Conservation (phyloP, 495 filamentous ascomycete species). For the Immersiella caudata region DNA sequence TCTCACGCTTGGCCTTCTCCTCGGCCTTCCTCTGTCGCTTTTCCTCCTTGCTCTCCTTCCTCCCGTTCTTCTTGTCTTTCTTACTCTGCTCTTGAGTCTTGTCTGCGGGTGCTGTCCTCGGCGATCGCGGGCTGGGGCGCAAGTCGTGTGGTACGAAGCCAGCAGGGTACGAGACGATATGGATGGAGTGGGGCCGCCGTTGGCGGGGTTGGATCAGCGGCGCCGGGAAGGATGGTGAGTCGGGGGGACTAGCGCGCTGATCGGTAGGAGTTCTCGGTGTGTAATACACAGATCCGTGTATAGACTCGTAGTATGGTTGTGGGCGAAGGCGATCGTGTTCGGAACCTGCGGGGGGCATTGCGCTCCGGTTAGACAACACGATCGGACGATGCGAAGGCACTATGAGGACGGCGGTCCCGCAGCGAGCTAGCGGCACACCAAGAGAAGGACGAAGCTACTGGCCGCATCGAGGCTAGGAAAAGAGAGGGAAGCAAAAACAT, state of each 20-base stretch:
- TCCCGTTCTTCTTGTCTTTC: constrained; percentile 32
- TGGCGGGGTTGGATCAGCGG: constrained; percentile 55
- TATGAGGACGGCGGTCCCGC: constrained; percentile 17
- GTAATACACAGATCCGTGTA: constrained; percentile 47
- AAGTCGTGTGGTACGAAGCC: constrained; percentile 55
- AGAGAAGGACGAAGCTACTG: constrained; percentile 11
- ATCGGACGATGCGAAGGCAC: neutral
- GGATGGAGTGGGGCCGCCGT: constrained; percentile 57
- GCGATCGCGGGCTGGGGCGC: constrained; percentile 35
- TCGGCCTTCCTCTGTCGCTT: constrained; percentile 31
- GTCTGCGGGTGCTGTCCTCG: constrained; percentile 22
- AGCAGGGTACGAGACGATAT: constrained; percentile 57
- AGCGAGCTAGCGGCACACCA: constrained; percentile 7
- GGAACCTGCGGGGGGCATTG: constrained; percentile 34
- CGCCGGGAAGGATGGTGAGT: constrained; percentile 42
- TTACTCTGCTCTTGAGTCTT: constrained; percentile 33
- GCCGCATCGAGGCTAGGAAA: neutral
- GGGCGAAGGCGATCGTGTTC: constrained; percentile 39
- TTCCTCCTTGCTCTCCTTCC: constrained; percentile 28
- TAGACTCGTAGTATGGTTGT: constrained; percentile 38
- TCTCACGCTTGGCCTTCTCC: constrained; percentile 42
- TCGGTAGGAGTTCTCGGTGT: constrained; percentile 38
- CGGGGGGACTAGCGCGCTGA: constrained; percentile 32
- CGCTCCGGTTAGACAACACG: constrained; percentile 31
- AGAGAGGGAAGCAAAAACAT: constrained; percentile 10